A percentile compares a stretch with the other conserved stretches of the same genome.
Conservation (phyloP, 306 rosid genomes). For the Acacia confusa region DNA sequence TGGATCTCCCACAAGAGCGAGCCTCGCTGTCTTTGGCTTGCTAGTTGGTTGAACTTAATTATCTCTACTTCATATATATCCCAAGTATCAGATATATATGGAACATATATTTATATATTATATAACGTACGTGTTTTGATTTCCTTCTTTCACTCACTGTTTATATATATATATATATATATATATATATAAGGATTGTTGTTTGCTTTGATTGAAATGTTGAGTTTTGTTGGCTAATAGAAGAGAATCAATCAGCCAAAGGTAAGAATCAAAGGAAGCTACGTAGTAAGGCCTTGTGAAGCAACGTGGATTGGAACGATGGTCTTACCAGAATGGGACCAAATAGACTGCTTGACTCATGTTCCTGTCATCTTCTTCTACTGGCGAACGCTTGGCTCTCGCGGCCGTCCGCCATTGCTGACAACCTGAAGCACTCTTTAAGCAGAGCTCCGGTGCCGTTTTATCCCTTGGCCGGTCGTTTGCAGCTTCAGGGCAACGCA, state of each 20-base stretch:
- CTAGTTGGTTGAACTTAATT: too few species aligned
- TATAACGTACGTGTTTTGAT: too few species aligned
- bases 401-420: slow-evolving; percentile 8
- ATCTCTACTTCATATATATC: too few species aligned
- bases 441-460: slow-evolving; percentile 51
- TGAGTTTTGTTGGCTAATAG: too few species aligned
- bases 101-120: too few species aligned
- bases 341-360: slow-evolving; percentile 51
- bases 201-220: too few species aligned
- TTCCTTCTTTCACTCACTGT: too few species aligned
- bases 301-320: slow-evolving; percentile 45
- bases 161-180: too few species aligned
- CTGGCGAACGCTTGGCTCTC: slow-evolving; percentile 23
- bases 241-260: slow-evolving; percentile 26
- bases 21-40: too few species aligned
- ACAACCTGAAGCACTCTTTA: slow-evolving; percentile 46
- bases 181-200: too few species aligned
- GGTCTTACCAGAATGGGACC: slow-evolving; percentile 59
- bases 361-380: slow-evolving; percentile 56
- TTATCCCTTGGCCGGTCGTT: slow-evolving; percentile 67
- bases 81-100: too few species aligned
- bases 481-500: slow-evolving; percentile 57
- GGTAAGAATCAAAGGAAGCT: slow-evolving; percentile 39
- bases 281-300: slow-evolving; percentile 40
- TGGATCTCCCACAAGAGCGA: too few species aligned